Evolutionary conservation across 2,329 filamentous ascomycete genomes (phyloP), one percentile per base, ranked within the genome.

Genomic region (Fusarium haematococcum): DNA sequence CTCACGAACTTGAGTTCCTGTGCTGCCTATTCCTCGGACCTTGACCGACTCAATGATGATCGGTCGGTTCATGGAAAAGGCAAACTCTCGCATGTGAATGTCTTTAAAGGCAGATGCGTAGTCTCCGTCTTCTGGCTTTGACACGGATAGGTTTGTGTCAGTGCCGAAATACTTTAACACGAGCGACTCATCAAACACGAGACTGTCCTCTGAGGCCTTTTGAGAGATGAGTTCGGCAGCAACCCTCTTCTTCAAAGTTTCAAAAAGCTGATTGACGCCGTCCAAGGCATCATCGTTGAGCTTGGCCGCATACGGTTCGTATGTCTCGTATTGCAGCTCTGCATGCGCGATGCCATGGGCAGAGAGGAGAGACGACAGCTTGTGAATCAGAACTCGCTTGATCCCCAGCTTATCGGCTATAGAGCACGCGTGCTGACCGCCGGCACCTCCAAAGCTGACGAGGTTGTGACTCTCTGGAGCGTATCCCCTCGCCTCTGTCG

Each of bases 401-500:
- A 87, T 86, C 0, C 84, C 83, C 0, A 87, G 79, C 1, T 82
- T 80, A 10, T 80, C 76, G 0, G 84, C 85, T 43, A 87, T 85
- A 0, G 80, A 79, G 25, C 81, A 84, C 0, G 85, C 85, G 66
- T 87, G 85, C 62, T 94, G 66, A 56, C 93, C 93, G 66, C 93
- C 93, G 6, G 93, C 93, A 71, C 93, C 93, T 27, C 93, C 93
- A 79, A 95, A 83, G 25, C 75, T 77, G n/a, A 80, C 81, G 7
- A 83, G 78, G 27, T 81, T 75, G 43, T 83, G 81, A 10, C 77
- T 78, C 33, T 76, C 78, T 0, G 80, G 79, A 10, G 78, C 80
- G 50, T 78, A 81, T 10, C 79, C 80, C 20, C 80, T 72, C 5
- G 92, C 92, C 81, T 95, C 93, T 1, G 73, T 95, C 57, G 94